Evolutionary conservation across 148 eudicot genomes (phyloP).

Genomic region (Fagopyrum esculentum): DNA sequence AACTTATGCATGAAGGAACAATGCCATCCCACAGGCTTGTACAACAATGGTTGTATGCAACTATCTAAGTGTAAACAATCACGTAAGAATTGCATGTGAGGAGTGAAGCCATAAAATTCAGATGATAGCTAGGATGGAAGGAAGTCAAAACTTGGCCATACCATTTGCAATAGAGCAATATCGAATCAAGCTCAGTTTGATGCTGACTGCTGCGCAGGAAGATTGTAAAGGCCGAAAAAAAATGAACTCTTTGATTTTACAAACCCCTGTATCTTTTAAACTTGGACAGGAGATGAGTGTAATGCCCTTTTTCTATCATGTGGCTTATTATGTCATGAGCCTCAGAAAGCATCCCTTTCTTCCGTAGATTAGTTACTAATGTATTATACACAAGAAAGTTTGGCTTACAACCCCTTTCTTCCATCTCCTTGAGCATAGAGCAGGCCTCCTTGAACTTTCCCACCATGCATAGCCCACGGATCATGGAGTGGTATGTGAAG

Average conservation of each 20-base stretch:
- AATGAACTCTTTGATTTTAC: background rate
- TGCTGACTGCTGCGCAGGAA: too few relatives aligned
- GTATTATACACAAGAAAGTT: conserved; percentile 24
- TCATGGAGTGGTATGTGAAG: conserved; percentile 76
- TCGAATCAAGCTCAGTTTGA: too few relatives aligned
- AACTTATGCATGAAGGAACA: conserved; percentile 69
- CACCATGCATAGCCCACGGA: conserved; percentile 72
- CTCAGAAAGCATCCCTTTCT: conserved; percentile 56
- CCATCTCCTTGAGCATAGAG: conserved; percentile 75
- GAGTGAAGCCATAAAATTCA: too few relatives aligned
- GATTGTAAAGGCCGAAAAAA: too few relatives aligned
- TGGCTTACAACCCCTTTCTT: conserved; percentile 47
- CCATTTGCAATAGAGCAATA: too few relatives aligned
- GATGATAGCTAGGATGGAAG: too few relatives aligned
- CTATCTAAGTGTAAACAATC: background rate
- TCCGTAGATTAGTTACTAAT: conserved; percentile 47
- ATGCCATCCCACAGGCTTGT: conserved; percentile 66
- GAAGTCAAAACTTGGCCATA: too few relatives aligned
- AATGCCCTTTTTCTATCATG: conserved; percentile 76
- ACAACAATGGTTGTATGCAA: background rate
- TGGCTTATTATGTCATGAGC: conserved; percentile 55
- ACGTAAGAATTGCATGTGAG: background rate
- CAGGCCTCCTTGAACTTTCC: conserved; percentile 58
- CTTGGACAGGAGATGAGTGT: conserved; percentile 45
- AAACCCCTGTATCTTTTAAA: conserved; percentile 13